Base-by-base conservation (phyloP, 495 filamentous ascomycete genomes). In the Antarctomyces pellizariae region DNA sequence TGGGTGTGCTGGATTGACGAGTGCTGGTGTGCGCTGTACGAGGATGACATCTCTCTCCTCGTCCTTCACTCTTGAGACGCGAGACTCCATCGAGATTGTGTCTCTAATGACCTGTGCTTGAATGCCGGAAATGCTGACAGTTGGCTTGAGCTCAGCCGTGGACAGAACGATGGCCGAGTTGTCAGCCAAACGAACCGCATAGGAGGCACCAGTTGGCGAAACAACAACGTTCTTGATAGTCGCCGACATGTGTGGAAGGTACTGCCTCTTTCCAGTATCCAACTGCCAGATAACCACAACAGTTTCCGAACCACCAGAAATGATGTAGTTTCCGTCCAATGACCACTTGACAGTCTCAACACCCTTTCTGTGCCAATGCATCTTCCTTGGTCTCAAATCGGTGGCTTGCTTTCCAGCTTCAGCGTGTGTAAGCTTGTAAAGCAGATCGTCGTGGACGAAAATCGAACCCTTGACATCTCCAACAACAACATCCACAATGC, bases 201-300 rank as follows among this genome's bases (percentile, higher is more conserved):
- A 95, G 0, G 73, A 71, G 24, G 72, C 61, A 6, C 83, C 83
- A 15, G 43, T 52, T 3, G 74, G 67, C 5, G 83, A 92, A 18
- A 95, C 63, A 9, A 75, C 67, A 22, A 95, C 62, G 40, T 71
- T 75, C 42, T 79, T 69, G 16, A 99, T 75, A 4, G 67, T 57
- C 3, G 79, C 71, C 4, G 73, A 72, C 19, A 99, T 59, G 57
- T 99, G 82, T 1, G 86, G 86, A 5, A 99, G 50, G 44, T 63
- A 74, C 38, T 84, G 71, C 36, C 64, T 65, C 33, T 67, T 66
- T 16, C 67, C 67, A 1, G 84, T 92, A 33, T 86, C 78, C 11
- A 95, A 49, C 45, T 99, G 86, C 82, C 83, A 99, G n/a, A 92
- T 49, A 9, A 93, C 75, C 25, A 99, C 52, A 3, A 86, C 80